A percentile compares a stretch with the other conserved stretches of the same genome.
Evolutionary conservation across 306 rosid species (phyloP).

Genomic region (Betula pendula): DNA sequence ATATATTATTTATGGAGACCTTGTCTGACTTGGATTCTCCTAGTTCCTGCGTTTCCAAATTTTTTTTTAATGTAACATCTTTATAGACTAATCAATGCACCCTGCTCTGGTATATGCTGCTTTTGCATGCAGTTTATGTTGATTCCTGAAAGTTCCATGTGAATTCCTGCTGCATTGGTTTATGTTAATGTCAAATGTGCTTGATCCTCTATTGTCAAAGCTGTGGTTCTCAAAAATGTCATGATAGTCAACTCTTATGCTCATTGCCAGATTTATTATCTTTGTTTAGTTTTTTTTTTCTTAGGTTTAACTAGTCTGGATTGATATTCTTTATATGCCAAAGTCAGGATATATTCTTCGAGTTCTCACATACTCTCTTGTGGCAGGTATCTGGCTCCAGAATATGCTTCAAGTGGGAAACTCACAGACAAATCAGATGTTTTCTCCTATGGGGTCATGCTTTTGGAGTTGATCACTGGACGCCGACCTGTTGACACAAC

Average conservation of each 20-base stretch:
- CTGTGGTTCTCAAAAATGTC: not conserved
- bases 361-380: slow-evolving; percentile 28
- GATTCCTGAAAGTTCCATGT: not conserved
- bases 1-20: not conserved
- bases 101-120: not conserved
- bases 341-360: not conserved
- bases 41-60: not conserved
- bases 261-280: not conserved
- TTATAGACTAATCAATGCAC: not conserved
- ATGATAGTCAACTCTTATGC: not conserved
- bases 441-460: slow-evolving; percentile 93
- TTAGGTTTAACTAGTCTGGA: not conserved
- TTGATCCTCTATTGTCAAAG: not conserved
- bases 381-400: slow-evolving; percentile 92
- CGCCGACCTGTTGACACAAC: slow-evolving; percentile 76
- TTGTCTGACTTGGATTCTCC: not conserved
- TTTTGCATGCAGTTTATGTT: not conserved
- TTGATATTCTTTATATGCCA: not conserved
- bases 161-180: slow-evolving; percentile 4
- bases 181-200: not conserved
- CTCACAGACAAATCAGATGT: slow-evolving; percentile 96
- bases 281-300: not conserved
- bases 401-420: slow-evolving; percentile 94
- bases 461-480: slow-evolving; percentile 86
- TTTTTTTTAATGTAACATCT: not conserved